A percentile compares a stretch with the other conserved stretches of the same genome.
These are phyloP conservation scores for Wickerhamomyces chaumierensis DNA, from an alignment of 805 yeast species.

Conservation along the genomic window DNA sequence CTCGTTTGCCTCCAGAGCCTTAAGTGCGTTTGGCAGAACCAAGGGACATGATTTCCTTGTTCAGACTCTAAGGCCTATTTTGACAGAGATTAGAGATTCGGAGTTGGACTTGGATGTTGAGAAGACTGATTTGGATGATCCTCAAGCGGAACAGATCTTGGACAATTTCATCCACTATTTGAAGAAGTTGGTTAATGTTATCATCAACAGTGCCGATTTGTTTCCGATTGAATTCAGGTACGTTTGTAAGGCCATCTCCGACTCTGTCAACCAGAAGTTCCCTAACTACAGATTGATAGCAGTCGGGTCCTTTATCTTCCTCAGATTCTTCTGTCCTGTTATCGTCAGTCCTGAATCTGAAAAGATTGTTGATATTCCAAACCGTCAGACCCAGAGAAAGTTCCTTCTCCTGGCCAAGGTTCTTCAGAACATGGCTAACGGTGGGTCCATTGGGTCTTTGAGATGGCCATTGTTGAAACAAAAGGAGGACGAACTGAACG, in stretches of 20 bases:
- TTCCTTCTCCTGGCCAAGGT: slow-evolving; percentile 73
- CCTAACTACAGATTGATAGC: slow-evolving; percentile 60
- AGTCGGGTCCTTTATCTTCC: slow-evolving; percentile 77
- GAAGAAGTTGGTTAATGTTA: slow-evolving; percentile 43
- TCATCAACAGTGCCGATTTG: slow-evolving; percentile 38
- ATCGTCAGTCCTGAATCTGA: slow-evolving; percentile 72
- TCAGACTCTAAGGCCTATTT: slow-evolving; percentile 40
- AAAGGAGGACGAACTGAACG: slow-evolving; percentile 29
- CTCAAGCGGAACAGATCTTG: slow-evolving; percentile 28
- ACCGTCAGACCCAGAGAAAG: slow-evolving; percentile 41
- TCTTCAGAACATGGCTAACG: slow-evolving; percentile 75
- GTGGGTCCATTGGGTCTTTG: slow-evolving; percentile 48
- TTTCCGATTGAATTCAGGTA: slow-evolving; percentile 66
- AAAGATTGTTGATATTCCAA: slow-evolving; percentile 26
- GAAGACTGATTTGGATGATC: slow-evolving; percentile 27
- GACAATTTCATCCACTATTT: slow-evolving; percentile 45
- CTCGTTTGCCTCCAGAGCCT: slow-evolving; percentile 68
- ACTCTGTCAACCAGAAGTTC: slow-evolving; percentile 46
- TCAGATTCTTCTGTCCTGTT: slow-evolving; percentile 79
- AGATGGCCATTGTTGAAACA: slow-evolving; percentile 49
- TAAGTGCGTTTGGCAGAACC: slow-evolving; percentile 60
- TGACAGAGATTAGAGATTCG: slow-evolving; percentile 39
- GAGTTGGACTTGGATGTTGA: slow-evolving; percentile 57
- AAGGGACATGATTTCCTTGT: slow-evolving; percentile 52
- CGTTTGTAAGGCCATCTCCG: slow-evolving; percentile 56